Conservation (phyloP, 495 filamentous ascomycete species). For the Aspergillus nanangensis region DNA sequence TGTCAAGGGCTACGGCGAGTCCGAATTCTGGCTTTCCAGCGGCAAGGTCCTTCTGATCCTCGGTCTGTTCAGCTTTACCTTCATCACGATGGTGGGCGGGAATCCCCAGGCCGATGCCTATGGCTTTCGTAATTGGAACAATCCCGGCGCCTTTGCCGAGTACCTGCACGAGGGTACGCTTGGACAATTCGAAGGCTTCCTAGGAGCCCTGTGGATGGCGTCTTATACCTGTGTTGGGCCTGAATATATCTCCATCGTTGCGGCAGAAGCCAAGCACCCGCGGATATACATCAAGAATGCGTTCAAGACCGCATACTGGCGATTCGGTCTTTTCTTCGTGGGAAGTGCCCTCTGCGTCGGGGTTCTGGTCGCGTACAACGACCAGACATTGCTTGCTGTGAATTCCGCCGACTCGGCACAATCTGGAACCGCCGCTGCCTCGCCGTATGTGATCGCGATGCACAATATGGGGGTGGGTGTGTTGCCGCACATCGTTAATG, state of each 20-base stretch:
- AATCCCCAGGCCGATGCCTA: conserved; percentile 65
- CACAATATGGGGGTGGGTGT: conserved; percentile 58
- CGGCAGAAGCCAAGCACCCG: conserved; percentile 71
- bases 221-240: conserved; percentile 45
- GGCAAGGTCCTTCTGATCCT: conserved; percentile 68
- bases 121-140: conserved; percentile 59
- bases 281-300: conserved; percentile 47
- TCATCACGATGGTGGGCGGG: conserved; percentile 63
- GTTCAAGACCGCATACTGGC: conserved; percentile 68
- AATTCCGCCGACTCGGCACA: conserved; percentile 66
- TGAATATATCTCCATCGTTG: conserved; percentile 75
- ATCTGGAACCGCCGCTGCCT: conserved; percentile 50
- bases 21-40: conserved; percentile 62
- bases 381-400: conserved; percentile 41
- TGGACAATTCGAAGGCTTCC: conserved; percentile 68
- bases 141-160: conserved; percentile 31
- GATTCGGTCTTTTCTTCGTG: conserved; percentile 70
- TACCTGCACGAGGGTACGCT: conserved; percentile 52
- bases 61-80: conserved; percentile 38
- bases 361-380: conserved; percentile 58
- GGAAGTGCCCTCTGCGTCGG: conserved; percentile 64
- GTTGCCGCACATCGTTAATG: conserved; percentile 71
- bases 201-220: conserved; percentile 57
- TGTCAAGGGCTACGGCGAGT: conserved; percentile 63
- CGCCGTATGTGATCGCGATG: conserved; percentile 82